A percentile compares a stretch with the other conserved stretches of the same genome.
Evolutionary conservation across 176 grass and related monocot species (phyloP).

Genomic region (Rhipidocladum racemiflorum): DNA sequence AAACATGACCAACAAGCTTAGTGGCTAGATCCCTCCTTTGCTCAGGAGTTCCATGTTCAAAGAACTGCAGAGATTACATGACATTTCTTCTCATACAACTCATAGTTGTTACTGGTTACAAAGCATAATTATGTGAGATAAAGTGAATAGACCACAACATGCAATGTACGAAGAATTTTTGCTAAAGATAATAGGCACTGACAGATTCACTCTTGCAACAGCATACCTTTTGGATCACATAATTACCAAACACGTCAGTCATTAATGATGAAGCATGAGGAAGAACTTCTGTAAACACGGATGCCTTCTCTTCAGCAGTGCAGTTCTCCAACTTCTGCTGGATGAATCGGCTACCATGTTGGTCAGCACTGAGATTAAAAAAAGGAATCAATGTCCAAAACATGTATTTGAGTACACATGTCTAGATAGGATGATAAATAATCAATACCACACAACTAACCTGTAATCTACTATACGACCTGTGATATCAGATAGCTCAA

Average conservation of each 20-base stretch:
- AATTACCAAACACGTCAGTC: slow-evolving; percentile 98
- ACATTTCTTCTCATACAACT: slow-evolving; percentile 9
- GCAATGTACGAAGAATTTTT: not conserved
- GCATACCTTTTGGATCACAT: slow-evolving; percentile 98
- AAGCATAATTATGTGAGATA: not conserved
- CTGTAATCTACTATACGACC: slow-evolving; percentile 88
- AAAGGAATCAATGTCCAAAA: slow-evolving; percentile 20
- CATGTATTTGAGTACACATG: not conserved
- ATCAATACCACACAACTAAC: slow-evolving; percentile 45
- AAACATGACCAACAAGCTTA: slow-evolving; percentile 86
- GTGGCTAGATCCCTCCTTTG: slow-evolving; percentile 88
- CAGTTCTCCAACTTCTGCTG: slow-evolving; percentile 96
- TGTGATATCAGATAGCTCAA: slow-evolving; percentile 81
- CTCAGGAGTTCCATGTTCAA: slow-evolving; percentile 82
- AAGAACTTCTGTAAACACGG: slow-evolving; percentile 86
- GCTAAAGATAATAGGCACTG: not conserved
- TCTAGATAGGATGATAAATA: slow-evolving; percentile 14
- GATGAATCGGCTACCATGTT: slow-evolving; percentile 99
- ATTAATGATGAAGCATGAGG: slow-evolving; percentile 82
- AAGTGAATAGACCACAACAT: not conserved
- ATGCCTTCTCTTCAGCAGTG: slow-evolving; percentile 79
- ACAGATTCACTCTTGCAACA: slow-evolving; percentile 4
- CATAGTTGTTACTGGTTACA: slow-evolving; percentile 6
- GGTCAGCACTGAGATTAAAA: slow-evolving; percentile 72
- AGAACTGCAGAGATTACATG: slow-evolving; percentile 63